Percentiles rank a stretch among this genome's conserved stretches.
Evolutionary conservation across 192 early-diverging fungal species (phyloP).

Genomic region (Chytriomyces sp.): DNA sequence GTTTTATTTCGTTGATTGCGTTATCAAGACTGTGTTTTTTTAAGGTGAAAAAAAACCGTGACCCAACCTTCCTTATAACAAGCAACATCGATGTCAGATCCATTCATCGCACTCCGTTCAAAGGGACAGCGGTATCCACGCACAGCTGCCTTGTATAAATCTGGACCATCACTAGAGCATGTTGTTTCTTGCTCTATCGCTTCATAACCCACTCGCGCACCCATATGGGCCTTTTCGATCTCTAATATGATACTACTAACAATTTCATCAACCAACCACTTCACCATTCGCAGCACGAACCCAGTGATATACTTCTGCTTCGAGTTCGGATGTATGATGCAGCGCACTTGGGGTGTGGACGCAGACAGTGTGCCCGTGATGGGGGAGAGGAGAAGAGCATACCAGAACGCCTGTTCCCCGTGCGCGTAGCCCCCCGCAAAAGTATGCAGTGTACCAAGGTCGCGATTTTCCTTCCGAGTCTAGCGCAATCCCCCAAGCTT

Average conservation of each 20-base stretch:
- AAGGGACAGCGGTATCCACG: neutral
- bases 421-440: neutral
- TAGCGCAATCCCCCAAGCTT: neutral
- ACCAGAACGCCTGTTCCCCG: neutral
- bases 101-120: neutral
- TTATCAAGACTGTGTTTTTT: too few relatives aligned
- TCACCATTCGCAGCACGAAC: neutral
- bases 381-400: neutral
- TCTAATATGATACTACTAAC: neutral
- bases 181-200: neutral
- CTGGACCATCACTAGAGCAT: neutral
- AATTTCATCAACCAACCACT: neutral
- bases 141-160: neutral
- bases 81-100: neutral
- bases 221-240: neutral
- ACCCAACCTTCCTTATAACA: neutral
- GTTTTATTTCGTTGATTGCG: too few relatives aligned
- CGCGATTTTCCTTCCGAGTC: neutral
- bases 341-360: neutral
- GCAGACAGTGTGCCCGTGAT: neutral
- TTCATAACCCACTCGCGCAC: neutral
- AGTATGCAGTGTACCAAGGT: neutral
- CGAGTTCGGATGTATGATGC: neutral
- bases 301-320: neutral
- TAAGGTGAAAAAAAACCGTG: too few relatives aligned